phyloP scores from a whole-genome alignment of 2,329 filamentous ascomycete genomes.

The Hypoxylon sp. region DNA sequence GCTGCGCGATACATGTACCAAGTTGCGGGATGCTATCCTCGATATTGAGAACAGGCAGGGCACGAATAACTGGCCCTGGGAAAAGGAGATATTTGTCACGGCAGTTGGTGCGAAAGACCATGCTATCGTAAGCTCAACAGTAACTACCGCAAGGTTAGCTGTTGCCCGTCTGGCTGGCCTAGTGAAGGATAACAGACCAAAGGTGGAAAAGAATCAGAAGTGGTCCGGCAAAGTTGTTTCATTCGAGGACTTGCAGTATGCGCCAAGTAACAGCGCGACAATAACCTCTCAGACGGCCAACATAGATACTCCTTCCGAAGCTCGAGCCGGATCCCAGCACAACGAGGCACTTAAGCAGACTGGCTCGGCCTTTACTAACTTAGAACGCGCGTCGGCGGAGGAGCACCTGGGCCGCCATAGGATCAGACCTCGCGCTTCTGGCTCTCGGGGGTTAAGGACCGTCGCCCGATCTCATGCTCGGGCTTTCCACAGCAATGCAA shows the following conservation, averaged over 20 bases:
- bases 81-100: constrained; percentile 54
- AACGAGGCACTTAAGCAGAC: neutral
- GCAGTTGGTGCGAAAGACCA: constrained; percentile 51
- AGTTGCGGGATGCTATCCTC: constrained; percentile 50
- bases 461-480: constrained; percentile 15
- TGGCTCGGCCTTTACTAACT: constrained; percentile 22
- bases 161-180: constrained; percentile 53
- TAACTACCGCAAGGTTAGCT: constrained; percentile 51
- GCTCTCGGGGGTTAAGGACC: constrained; percentile 1
- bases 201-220: constrained; percentile 55
- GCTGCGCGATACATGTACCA: constrained; percentile 49
- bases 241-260: constrained; percentile 55
- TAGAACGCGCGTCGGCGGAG: constrained; percentile 36
- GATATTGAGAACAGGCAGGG: constrained; percentile 43
- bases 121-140: constrained; percentile 44
- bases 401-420: constrained; percentile 6
- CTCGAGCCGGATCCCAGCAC: neutral
- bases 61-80: constrained; percentile 50
- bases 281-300: too few relatives aligned
- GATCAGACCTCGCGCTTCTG: constrained; percentile 2
- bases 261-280: constrained; percentile 21
- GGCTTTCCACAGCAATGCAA: constrained; percentile 30
- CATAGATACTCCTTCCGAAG: neutral
- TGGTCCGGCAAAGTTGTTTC: constrained; percentile 56
- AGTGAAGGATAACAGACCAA: constrained; percentile 46